phyloP scores from a whole-genome alignment of 768 basidiomycete species.

The Russula abietina region DNA sequence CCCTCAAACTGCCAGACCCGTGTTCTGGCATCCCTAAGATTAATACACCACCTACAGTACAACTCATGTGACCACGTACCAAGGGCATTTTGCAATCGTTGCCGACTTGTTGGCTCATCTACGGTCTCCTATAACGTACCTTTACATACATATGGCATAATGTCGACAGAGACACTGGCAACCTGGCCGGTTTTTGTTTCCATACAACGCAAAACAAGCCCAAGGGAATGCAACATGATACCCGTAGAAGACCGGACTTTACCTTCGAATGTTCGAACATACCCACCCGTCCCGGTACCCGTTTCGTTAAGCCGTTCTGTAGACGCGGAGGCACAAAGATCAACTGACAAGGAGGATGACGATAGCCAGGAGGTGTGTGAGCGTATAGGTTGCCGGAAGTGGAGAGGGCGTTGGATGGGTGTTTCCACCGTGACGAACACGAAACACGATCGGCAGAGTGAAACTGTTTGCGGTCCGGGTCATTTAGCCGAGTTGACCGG shows the following conservation, averaged over 20 bases:
- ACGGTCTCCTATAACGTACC: constrained; percentile 68
- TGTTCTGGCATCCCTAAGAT: constrained; percentile 46
- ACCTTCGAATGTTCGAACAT: not conserved
- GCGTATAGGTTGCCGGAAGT: not conserved
- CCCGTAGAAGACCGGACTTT: not conserved
- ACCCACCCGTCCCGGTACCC: not conserved
- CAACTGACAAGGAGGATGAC: not conserved
- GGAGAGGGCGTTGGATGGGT: too few relatives aligned
- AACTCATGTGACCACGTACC: constrained; percentile 35
- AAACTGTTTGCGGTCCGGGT: not conserved
- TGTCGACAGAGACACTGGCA: constrained; percentile 49
- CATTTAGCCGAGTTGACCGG: not conserved
- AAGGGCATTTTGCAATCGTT: constrained; percentile 69
- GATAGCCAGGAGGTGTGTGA: not conserved
- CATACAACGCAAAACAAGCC: constrained; percentile 81
- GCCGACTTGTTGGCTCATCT: constrained; percentile 77
- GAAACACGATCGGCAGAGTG: not conserved
- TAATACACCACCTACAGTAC: constrained; percentile 48
- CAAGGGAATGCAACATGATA: constrained; percentile 30
- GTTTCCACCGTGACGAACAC: too few relatives aligned
- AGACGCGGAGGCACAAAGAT: not conserved
- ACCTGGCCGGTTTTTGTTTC: constrained; percentile 74
- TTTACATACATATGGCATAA: constrained; percentile 57
- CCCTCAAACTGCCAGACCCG: constrained; percentile 70
- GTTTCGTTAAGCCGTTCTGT: not conserved